Evolutionary conservation across 106 monocot genomes (phyloP).

Genomic region (Dioscorea zingiberensis): DNA sequence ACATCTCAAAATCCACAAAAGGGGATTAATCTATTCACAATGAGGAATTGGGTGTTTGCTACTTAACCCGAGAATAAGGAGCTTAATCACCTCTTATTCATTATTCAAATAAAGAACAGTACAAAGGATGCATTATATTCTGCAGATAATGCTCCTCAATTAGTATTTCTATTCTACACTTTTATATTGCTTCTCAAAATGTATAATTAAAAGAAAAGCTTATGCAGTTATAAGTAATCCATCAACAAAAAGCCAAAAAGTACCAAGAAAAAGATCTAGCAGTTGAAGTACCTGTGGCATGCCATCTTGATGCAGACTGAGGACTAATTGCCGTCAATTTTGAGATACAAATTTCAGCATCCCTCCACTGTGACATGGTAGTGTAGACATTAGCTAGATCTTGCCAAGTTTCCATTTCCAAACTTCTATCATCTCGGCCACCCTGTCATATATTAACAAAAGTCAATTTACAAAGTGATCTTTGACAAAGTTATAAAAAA

Average conservation of each 20-base stretch:
- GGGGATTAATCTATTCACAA: no score
- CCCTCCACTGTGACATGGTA: constrained; percentile 56
- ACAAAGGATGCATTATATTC: no score
- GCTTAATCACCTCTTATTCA: no score
- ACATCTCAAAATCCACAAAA: no score
- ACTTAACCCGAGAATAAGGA: no score
- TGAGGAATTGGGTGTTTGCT: no score
- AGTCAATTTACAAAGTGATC: background rate
- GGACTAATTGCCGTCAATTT: constrained; percentile 50
- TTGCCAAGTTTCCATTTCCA: constrained; percentile 77
- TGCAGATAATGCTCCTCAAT: no score
- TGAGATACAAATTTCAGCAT: constrained; percentile 77
- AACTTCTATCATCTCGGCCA: constrained; percentile 26
- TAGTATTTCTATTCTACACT: background rate
- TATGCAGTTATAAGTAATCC: no score
- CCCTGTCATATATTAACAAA: background rate
- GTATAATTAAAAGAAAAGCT: background rate
- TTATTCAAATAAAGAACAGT: no score
- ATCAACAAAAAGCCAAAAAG: no score
- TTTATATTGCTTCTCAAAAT: background rate
- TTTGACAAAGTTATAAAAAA: background rate
- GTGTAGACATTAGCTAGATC: constrained; percentile 74
- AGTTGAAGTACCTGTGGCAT: constrained; percentile 55
- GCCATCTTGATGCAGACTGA: constrained; percentile 58
- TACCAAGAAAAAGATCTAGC: background rate